phyloP scores from a whole-genome alignment of 2,329 filamentous ascomycete species.

The Cercospora sp. region DNA sequence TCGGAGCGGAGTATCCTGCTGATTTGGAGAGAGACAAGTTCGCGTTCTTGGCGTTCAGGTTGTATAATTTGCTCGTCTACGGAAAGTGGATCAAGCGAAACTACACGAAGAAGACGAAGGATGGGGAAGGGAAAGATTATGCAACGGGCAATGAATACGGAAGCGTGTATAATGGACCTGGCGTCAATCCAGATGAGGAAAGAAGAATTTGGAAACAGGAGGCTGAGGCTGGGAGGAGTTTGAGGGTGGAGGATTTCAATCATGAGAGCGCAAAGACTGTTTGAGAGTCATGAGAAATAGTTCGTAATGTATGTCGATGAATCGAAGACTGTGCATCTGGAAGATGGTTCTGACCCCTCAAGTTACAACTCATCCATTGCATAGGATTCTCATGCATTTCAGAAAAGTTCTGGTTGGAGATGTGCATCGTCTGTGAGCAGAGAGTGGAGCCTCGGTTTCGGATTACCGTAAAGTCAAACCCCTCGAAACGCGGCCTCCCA shows the following conservation, averaged over 20 bases:
- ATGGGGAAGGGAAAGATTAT: slow-evolving; percentile 56
- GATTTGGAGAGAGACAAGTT: slow-evolving; percentile 64
- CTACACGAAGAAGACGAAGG: slow-evolving; percentile 40
- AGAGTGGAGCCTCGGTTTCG: slow-evolving; percentile 2
- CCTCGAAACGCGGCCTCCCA: not conserved
- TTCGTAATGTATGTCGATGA: not conserved
- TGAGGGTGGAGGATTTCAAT: slow-evolving; percentile 25
- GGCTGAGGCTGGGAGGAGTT: slow-evolving; percentile 41
- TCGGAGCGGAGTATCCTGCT: slow-evolving; percentile 65
- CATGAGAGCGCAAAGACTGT: not conserved
- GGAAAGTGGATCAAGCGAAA: slow-evolving; percentile 60
- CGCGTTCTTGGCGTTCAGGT: slow-evolving; percentile 59
- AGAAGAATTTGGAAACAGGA: slow-evolving; percentile 56
- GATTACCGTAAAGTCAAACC: not conserved
- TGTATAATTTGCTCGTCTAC: slow-evolving; percentile 63
- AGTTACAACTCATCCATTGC: not conserved
- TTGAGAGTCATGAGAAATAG: not conserved
- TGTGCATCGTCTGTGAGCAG: not conserved
- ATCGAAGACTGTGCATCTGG: not conserved
- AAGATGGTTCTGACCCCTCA: not conserved
- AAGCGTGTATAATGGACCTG: slow-evolving; percentile 60
- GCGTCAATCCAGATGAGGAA: slow-evolving; percentile 53
- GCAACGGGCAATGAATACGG: slow-evolving; percentile 58
- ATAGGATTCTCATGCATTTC: not conserved
- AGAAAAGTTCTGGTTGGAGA: not conserved